Base-by-base conservation (phyloP, 2,329 filamentous ascomycete species). In the Aspergillus novofumigatus region DNA sequence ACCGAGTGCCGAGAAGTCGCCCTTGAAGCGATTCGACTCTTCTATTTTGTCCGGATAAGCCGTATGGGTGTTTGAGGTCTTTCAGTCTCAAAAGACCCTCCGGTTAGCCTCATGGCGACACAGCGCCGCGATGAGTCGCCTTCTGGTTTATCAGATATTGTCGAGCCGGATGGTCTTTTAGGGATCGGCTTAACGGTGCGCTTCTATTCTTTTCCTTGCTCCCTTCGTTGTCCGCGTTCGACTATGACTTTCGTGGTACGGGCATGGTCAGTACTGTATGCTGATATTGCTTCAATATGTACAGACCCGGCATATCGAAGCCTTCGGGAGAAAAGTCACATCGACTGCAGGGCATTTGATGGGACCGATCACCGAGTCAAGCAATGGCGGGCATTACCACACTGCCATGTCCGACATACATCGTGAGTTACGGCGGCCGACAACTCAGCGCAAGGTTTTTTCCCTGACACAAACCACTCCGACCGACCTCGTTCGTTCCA, bases 301-400 rank as follows among this genome's bases (percentile, higher is more conserved):
- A 52, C 65, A 96, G 92, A 86, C 91, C 55, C 89, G 91, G 67
- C 90, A 94, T 63, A 80, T 97, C 67, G 92, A 97, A 78, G 90
- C 91, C 55, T 97, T 99, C 76, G 86, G 92, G 65, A 87, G 93
- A 71, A 99, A 97, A 77, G 92, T 97, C 61, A 94, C 92, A 29
- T 91, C 91, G 28, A 97, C 94, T 21, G 94, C 94, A 56, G 90
- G 86, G 69, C 92, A 96, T 74, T 82, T 99, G 65, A 96, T 97
- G 69, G 88, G 84, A 48, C 86, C 88, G 49, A 76, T 85, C 56
- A 71, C 77, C 65, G 84, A 87, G 61, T 75, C 70, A 45, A 61
- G 57, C 67, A 81, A 77, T 71, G 81, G 72, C 69, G 75, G 80
- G 57, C 88, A 92, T 75, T 97, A 97, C 75, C 88, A 94, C 70